Evolutionary conservation across 805 yeast genomes (phyloP).

Genomic region (Ascoidea tarda): DNA sequence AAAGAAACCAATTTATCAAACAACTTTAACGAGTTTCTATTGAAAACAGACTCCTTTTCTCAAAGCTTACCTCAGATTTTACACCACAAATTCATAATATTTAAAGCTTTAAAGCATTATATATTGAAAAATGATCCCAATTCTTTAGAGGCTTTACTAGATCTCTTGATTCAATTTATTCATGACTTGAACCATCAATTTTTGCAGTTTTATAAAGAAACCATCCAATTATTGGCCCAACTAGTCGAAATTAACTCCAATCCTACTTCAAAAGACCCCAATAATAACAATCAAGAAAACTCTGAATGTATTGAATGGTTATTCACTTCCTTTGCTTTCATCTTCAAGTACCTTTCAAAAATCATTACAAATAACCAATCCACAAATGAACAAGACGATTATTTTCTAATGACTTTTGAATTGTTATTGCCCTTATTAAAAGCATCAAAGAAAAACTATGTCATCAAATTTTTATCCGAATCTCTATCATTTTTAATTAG

Average conservation of each 20-base stretch:
- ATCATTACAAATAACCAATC: conserved; percentile 35
- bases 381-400: conserved; percentile 1
- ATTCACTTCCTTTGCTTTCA: conserved; percentile 73
- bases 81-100: conserved; percentile 53
- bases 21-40: conserved; percentile 48
- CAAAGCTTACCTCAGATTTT: conserved; percentile 73
- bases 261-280: not conserved
- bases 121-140: conserved; percentile 46
- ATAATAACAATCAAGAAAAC: conserved; percentile 2
- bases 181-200: conserved; percentile 92
- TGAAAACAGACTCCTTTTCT: conserved; percentile 35
- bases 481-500: conserved; percentile 75
- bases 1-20: conserved; percentile 70
- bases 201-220: conserved; percentile 44
- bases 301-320: conserved; percentile 56
- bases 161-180: conserved; percentile 68
- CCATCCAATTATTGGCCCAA: conserved; percentile 21
- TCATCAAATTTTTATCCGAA: conserved; percentile 79
- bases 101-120: conserved; percentile 30
- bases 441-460: conserved; percentile 40
- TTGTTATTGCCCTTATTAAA: conserved; percentile 50
- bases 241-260: conserved; percentile 1
- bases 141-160: conserved; percentile 71
- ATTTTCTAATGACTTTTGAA: conserved; percentile 51
- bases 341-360: conserved; percentile 76